Evolutionary conservation across 1,139 yeast genomes (phyloP), one percentile per base, ranked within the genome.

Genomic region (Magnusiomyces clavatus): DNA sequence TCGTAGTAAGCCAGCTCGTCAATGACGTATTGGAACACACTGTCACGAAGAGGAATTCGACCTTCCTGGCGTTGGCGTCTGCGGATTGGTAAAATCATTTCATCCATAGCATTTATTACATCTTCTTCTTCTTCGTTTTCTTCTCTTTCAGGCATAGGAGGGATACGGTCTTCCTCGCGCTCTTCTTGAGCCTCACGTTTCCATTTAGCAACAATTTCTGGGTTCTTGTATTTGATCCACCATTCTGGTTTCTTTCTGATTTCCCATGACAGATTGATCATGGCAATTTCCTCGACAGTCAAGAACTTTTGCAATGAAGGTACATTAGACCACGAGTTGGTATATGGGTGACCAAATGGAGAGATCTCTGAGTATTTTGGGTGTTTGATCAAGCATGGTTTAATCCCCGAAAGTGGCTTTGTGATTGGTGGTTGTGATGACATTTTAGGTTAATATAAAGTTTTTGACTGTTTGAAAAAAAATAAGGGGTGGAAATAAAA

Each of bases 171-270:
- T 24, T 24, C 31, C 8, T 24, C 31, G 8, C 31, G 31, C 31
- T 24, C 31, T 24, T 24, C 31, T 24, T 24, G 31, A 8, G 31
- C 31, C 55, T 72, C 76, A 1, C 49, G 40, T 49, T 56, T 61
- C 76, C 76, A 72, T 56, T 70, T 72, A 2, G 47, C 56, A 12
- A 57, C 56, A 47, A 72, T 69, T 1, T 48, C 60, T 1, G 58
- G 53, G 49, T 69, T 61, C 43, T 65, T 65, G 51, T 62, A 68
- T 54, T 72, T 72, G 3, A 49, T 17, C 51, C 63, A 59, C 76
- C 76, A 72, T 19, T 68, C 58, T 1, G 69, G 68, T 52, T 71
- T 72, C 10, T 52, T 52, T 34, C 73, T 59, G 41, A 70, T 67
- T 10, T 56, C 48, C 47, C 57, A 54, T n/a, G 68, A 63, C 17